Evolutionary conservation across 169 alveolate genomes (phyloP).

Genomic region (Plasmodium berghei): DNA sequence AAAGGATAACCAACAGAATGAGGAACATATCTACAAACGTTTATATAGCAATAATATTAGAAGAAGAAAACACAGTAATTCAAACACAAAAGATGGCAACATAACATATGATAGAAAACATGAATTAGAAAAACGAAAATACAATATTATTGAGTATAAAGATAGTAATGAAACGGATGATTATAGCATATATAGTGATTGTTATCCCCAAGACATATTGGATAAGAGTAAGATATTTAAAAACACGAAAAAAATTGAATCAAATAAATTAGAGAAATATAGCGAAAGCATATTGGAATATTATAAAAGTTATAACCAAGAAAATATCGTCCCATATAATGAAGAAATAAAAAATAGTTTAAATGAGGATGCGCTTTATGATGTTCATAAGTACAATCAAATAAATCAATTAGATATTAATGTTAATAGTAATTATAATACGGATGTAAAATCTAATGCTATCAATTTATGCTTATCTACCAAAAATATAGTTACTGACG

Average conservation of each 20-base stretch:
- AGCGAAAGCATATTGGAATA: not conserved
- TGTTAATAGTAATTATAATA: not conserved
- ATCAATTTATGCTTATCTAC: not conserved
- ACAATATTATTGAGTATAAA: slow-evolving; percentile 1
- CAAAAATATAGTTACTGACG: slow-evolving; percentile 7
- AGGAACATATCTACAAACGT: not conserved
- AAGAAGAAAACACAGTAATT: not conserved
- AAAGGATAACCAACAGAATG: not conserved
- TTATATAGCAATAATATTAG: not conserved
- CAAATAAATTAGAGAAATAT: not conserved
- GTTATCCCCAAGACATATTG: not conserved
- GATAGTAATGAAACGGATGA: not conserved
- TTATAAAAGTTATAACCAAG: not conserved
- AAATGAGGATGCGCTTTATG: not conserved
- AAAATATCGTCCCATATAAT: not conserved
- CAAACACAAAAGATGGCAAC: not conserved
- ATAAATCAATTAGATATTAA: not conserved
- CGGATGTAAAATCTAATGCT: not conserved
- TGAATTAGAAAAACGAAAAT: slow-evolving; percentile 10
- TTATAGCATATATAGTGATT: not conserved
- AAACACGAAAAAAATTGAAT: not conserved
- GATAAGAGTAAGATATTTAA: not conserved
- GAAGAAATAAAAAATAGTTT: slow-evolving; percentile 21
- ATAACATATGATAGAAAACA: not conserved
- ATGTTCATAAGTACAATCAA: not conserved